Evolutionary conservation across 768 basidiomycete species (phyloP).

Genomic region (Strobilomyces dryophilus): DNA sequence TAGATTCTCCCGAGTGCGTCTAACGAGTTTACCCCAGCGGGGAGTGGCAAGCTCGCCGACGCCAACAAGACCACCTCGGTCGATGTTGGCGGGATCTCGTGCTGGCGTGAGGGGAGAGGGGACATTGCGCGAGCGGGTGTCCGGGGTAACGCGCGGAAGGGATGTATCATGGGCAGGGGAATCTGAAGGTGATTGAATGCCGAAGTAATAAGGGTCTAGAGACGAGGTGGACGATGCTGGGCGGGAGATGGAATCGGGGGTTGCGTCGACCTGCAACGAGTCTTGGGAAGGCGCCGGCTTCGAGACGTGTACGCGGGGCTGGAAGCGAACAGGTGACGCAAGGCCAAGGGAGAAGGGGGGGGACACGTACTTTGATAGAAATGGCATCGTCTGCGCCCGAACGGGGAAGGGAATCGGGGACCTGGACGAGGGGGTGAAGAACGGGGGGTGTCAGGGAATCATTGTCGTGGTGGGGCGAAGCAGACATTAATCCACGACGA

Average conservation of each 20-base stretch:
- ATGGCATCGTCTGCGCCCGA: conserved; percentile 2
- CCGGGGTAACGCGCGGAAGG: conserved; percentile 56
- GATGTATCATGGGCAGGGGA: conserved; percentile 47
- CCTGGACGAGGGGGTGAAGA: conserved; percentile 39
- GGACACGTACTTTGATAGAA: conserved; percentile 12
- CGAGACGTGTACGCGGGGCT: conserved; percentile 49
- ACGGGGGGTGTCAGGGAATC: conserved; percentile 23
- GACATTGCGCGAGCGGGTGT: conserved; percentile 45
- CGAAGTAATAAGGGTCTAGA: conserved; percentile 87
- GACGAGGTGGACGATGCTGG: conserved; percentile 75
- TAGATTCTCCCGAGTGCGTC: conserved; percentile 34
- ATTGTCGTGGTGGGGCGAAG: conserved; percentile 36
- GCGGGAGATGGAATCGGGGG: conserved; percentile 48
- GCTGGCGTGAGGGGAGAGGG: conserved; percentile 72
- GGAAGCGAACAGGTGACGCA: conserved; percentile 9
- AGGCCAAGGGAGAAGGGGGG: not conserved
- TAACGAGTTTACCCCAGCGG: conserved; percentile 69
- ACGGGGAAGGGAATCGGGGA: conserved; percentile 33
- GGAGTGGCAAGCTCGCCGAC: conserved; percentile 98
- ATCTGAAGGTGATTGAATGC: conserved; percentile 61
- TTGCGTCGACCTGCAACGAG: conserved; percentile 39
- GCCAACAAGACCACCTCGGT: conserved; percentile 84
- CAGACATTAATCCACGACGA: conserved; percentile 34
- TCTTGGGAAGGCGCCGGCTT: conserved; percentile 33
- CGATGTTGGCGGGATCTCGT: conserved; percentile 73